A percentile compares a stretch with the other conserved stretches of the same genome.
These are phyloP conservation scores for Narthecium ossifragum DNA, from an alignment of 106 monocot species.

Conservation along the genomic window DNA sequence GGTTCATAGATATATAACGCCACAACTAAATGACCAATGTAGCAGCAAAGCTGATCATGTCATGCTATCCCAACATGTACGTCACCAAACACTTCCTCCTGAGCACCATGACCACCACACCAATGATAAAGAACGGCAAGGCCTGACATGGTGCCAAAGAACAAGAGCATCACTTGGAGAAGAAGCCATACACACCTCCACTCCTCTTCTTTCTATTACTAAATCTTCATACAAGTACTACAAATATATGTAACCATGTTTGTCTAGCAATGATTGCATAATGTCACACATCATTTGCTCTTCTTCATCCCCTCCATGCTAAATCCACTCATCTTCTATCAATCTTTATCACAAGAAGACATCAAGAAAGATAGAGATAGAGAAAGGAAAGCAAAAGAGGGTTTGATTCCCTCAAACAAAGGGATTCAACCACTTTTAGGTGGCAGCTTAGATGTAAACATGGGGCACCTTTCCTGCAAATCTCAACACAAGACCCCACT, in stretches of 20 bases:
- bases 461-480: not conserved
- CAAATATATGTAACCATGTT: no score
- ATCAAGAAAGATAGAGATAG: no score
- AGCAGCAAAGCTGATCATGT: not conserved
- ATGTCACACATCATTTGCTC: no score
- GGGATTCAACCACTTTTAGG: not conserved
- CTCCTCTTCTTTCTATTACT: no score
- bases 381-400: not conserved
- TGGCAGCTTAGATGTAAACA: not conserved
- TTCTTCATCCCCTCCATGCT: no score
- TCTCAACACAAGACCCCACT: no score
- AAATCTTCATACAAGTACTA: no score
- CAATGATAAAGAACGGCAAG: not conserved
- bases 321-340: no score
- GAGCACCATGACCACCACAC: no score
- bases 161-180: constrained; percentile 7
- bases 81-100: not conserved
- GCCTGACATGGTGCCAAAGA: constrained; percentile 4
- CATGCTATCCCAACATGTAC: constrained; percentile 1
- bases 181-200: not conserved
- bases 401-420: not conserved
- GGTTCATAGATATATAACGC: no score
- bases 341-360: not conserved
- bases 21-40: no score
- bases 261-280: no score